Conservation (phyloP, 2,329 filamentous ascomycete species). For the Paecilomyces niveus region DNA sequence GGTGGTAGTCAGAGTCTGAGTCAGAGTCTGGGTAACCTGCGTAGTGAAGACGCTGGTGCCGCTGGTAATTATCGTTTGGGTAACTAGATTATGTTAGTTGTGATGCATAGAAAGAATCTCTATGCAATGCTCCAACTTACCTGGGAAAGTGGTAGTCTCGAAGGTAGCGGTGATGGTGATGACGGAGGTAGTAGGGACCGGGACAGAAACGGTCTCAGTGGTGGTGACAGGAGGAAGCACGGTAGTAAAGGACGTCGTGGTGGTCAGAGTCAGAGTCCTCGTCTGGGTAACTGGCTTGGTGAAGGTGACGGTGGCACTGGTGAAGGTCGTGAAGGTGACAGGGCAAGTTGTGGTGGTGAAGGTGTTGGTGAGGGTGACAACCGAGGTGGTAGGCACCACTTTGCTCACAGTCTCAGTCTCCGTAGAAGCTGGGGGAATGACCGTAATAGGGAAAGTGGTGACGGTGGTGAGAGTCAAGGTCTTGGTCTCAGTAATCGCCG, state of each 20-base stretch:
- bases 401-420: not conserved
- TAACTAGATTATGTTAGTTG: not conserved
- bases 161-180: not conserved
- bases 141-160: not conserved
- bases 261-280: not conserved
- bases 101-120: too few species aligned
- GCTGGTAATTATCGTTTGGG: not conserved
- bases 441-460: not conserved
- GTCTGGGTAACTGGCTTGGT: not conserved
- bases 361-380: not conserved
- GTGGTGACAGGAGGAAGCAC: not conserved
- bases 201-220: conserved; percentile 43
- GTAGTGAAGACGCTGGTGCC: not conserved
- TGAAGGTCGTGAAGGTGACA: not conserved
- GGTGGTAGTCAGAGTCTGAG: not conserved
- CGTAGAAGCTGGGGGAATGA: too few species aligned
- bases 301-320: not conserved
- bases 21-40: not conserved
- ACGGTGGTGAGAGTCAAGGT: not conserved
- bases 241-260: not conserved
- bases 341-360: not conserved
- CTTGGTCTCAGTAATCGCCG: not conserved
- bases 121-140: too few species aligned
- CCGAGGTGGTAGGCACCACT: not conserved
- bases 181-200: not conserved